phyloP scores from a whole-genome alignment of 768 basidiomycete genomes.

The Lentinula raphanica region DNA sequence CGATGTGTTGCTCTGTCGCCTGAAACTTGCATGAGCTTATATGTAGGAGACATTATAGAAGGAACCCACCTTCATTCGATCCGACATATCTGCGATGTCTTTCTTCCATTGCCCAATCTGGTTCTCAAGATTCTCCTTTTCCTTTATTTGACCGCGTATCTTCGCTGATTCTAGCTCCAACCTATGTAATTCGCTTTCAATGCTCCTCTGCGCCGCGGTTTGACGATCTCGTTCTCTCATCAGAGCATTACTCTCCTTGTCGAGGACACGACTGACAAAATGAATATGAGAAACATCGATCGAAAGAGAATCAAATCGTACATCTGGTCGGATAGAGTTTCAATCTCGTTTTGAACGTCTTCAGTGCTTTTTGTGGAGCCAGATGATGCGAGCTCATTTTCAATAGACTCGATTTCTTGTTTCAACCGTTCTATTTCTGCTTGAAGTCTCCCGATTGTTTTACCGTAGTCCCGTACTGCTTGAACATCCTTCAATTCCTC shows the following conservation, averaged over 20 bases:
- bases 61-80: slow-evolving; percentile 45
- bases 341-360: slow-evolving; percentile 78
- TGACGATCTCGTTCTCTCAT: slow-evolving; percentile 60
- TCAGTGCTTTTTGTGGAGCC: slow-evolving; percentile 81
- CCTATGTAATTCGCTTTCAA: slow-evolving; percentile 57
- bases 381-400: slow-evolving; percentile 61
- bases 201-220: slow-evolving; percentile 41
- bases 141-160: slow-evolving; percentile 51
- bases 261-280: slow-evolving; percentile 50
- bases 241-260: slow-evolving; percentile 56
- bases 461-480: slow-evolving; percentile 56
- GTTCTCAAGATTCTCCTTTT: slow-evolving; percentile 52
- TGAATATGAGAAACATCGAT: neutral
- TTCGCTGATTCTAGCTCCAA: slow-evolving; percentile 60
- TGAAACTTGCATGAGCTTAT: slow-evolving; percentile 20
- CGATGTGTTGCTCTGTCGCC: slow-evolving; percentile 60
- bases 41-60: neutral
- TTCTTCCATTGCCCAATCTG: slow-evolving; percentile 53
- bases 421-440: slow-evolving; percentile 55
- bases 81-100: slow-evolving; percentile 42
- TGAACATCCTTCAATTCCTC: slow-evolving; percentile 57
- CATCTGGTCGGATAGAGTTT: slow-evolving; percentile 59
- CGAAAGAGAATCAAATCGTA: slow-evolving; percentile 31
- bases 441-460: slow-evolving; percentile 52
- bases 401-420: slow-evolving; percentile 57